Base-by-base conservation (phyloP, 345 rosid species). In the Turritis glabra region DNA sequence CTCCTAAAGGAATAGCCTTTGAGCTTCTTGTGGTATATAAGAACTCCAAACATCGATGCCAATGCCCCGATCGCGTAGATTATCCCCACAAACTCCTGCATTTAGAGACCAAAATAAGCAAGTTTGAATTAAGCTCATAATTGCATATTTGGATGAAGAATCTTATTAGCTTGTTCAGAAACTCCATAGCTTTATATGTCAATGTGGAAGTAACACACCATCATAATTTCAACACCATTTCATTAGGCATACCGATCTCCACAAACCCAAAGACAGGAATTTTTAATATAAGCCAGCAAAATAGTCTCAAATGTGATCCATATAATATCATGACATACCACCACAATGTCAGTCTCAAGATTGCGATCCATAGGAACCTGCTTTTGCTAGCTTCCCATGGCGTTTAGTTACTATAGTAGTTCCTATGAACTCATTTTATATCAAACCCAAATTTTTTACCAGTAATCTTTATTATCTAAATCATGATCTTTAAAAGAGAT, bases 1-100 rank as follows among this genome's bases (percentile, higher is more conserved):
- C 62, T 85, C 66, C 93, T 77, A 76, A 89, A 91, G n/a, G 90
- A 85, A 35, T 77, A 64, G 79, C 84, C 48, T 72, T 88, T 91
- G 10, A 91, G 84, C 53, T 60, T 75, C 83, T 91, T 89, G 73
- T 91, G 91, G 70, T 91, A 91, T 79, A 91, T 81, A 44, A 89
- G 69, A 62, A 91, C 93, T 21, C 97, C 96, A 22, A 73, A 74
- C 57, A 89, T 89, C 12, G 97, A 91, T 64, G 97, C 96, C 50
- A 86, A 52, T 9, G 97, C 91, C 35, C 96, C 96, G 0, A 89
- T 52, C 17, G 96, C 93, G 21, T 84, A 83, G 51, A 89, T 83
- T 14, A 82, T 7, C 30, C 97, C 96, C 14, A 91, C 83, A 43
- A 89, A 89, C 75, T 90, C 90, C 90, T 86, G 84, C 59, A 76